Base-by-base conservation (phyloP, 306 rosid genomes). In the Sicyos edulis region DNA sequence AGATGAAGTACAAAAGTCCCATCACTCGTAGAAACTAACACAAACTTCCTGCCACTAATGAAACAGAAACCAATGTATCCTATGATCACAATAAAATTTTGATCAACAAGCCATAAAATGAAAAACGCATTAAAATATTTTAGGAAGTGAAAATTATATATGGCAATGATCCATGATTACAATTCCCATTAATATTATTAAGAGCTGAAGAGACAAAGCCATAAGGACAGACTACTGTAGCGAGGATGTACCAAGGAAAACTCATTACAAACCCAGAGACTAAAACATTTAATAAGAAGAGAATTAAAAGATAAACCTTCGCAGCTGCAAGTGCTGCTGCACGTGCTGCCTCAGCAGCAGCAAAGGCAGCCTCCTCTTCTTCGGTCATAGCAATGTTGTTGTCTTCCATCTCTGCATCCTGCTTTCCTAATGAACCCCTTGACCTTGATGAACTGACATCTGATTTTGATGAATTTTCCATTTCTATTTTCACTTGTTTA, bases 311-410 rank as follows among this genome's bases (percentile, higher is more conserved):
- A 74, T 68, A 79, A 5, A 95, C 99, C 99, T 89, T 82, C 58
- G 92, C 97, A 88, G 97, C 97, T 75, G 99, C 99, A 83, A 87
- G 80, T 42, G 97, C 99, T 34, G 92, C 88, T 68, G 92, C 87
- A 55, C 90, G 96, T 73, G 99, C 99, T 75, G 91, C 95, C 86
- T 91, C 97, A 66, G 97, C 99, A 69, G 92, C 99, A 75, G 92
- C 95, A 70, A 95, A 66, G 49, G 99, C 99, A 80, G 96, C 88
- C 79, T 73, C 86, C 83, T 95, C 99, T 85, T 89, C 97, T 84
- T 95, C 90, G 17, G 97, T 83, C 86, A 91, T 78, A 56, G 64
- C 78, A 78, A 50, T 34, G 74, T 55, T 34, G 74, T 55, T 76
- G 77, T 75, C 80, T 60, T 78, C 88, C 79, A 76, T 78, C 77